Evolutionary conservation across 441 rosid species (phyloP).

Genomic region (Gossypium armourianum): DNA sequence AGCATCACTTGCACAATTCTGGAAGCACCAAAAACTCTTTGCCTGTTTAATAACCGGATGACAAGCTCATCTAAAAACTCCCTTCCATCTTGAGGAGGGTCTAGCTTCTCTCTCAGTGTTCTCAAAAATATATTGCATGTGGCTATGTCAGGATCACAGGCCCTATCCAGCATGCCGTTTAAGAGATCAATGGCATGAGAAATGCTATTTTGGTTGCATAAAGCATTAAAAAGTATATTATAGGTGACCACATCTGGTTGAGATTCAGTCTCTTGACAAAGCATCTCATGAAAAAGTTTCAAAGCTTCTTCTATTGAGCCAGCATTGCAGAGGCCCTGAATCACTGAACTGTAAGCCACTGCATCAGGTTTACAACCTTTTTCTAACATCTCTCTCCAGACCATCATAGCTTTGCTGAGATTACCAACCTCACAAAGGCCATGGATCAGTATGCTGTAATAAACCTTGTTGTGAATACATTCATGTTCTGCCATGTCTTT

Average conservation of each 20-base stretch:
- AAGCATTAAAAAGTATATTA: constrained; percentile 63
- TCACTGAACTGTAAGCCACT: constrained; percentile 69
- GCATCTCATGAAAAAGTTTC: constrained; percentile 76
- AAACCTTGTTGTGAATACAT: constrained; percentile 39
- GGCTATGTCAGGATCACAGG: constrained; percentile 66
- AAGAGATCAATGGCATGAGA: constrained; percentile 68
- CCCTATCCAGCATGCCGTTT: constrained; percentile 59
- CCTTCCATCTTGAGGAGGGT: constrained; percentile 60
- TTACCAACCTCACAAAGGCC: constrained; percentile 66
- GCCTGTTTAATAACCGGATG: constrained; percentile 47
- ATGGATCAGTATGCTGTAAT: constrained; percentile 63
- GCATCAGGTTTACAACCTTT: constrained; percentile 66
- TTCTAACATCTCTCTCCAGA: constrained; percentile 66
- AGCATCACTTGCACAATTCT: constrained; percentile 64
- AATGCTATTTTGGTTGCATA: constrained; percentile 46
- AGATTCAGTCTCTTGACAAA: constrained; percentile 49
- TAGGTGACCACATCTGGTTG: constrained; percentile 83
- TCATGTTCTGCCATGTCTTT: constrained; percentile 39
- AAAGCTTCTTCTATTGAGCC: constrained; percentile 52
- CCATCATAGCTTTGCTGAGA: constrained; percentile 49
- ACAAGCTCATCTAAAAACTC: constrained; percentile 68
- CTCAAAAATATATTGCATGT: constrained; percentile 72
- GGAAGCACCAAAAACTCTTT: constrained; percentile 55
- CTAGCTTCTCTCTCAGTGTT: constrained; percentile 50
- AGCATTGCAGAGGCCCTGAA: constrained; percentile 53